These are phyloP conservation scores for Kandelia obovata DNA, from an alignment of 345 rosid genomes.

Conservation along the genomic window DNA sequence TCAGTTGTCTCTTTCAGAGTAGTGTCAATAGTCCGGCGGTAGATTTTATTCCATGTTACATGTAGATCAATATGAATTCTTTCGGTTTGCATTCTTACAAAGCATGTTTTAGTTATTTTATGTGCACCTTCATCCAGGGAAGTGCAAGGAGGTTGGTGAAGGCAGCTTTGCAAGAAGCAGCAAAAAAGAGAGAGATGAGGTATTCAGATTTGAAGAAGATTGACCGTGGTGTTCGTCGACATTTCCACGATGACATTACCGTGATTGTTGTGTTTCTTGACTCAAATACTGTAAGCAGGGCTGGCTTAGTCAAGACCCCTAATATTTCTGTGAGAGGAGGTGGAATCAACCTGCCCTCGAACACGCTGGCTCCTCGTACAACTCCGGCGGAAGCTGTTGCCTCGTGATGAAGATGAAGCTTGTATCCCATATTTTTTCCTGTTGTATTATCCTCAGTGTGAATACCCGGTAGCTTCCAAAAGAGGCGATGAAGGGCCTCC, in stretches of 20 bases:
- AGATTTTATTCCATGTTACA: too few species aligned
- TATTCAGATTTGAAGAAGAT: constrained; percentile 94
- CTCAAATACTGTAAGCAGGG: constrained; percentile 56
- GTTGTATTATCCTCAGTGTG: constrained; percentile 36
- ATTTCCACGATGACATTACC: constrained; percentile 95
- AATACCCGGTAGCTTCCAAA: constrained; percentile 40
- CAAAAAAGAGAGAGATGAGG: constrained; percentile 93
- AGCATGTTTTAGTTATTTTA: not conserved
- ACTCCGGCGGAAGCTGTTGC: constrained; percentile 42
- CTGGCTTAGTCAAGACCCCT: constrained; percentile 38
- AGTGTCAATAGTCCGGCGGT: too few species aligned
- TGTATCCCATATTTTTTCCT: constrained; percentile 16
- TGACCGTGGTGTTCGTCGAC: constrained; percentile 83
- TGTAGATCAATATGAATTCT: not conserved
- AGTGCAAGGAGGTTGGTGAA: constrained; percentile 75
- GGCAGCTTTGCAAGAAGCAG: constrained; percentile 80
- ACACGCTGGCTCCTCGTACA: constrained; percentile 56
- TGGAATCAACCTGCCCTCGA: constrained; percentile 56
- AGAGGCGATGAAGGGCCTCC: constrained; percentile 29
- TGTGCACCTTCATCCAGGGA: constrained; percentile 49
- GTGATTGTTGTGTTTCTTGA: constrained; percentile 78
- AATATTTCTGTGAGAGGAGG: constrained; percentile 63
- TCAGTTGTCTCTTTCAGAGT: too few species aligned
- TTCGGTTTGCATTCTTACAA: not conserved
- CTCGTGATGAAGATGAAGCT: constrained; percentile 16